Evolutionary conservation across 371 early-diverging fungal species (phyloP).

Genomic region (Parasitella parasitica): DNA sequence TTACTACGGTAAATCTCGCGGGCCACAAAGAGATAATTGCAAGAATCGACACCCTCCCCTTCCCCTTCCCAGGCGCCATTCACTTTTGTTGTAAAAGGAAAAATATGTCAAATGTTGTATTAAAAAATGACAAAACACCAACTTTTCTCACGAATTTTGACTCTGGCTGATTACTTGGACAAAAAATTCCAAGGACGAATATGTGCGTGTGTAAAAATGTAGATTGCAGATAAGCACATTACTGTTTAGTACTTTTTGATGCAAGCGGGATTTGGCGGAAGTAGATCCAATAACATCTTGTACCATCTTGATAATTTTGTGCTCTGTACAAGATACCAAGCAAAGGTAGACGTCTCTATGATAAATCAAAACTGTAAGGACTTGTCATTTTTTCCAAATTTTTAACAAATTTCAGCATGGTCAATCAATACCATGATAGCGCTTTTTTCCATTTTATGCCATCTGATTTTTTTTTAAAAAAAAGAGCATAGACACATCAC

Average conservation of each 20-base stretch:
- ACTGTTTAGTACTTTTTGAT: neutral
- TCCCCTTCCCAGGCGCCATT: neutral
- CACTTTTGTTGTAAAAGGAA: neutral
- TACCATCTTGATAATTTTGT: no score
- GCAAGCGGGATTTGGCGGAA: neutral
- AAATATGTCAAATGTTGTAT: neutral
- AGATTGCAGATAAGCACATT: neutral
- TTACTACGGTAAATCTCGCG: neutral
- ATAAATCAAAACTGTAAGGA: no score
- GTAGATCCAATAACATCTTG: neutral
- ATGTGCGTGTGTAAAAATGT: neutral
- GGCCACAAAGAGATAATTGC: neutral
- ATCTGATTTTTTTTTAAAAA: no score
- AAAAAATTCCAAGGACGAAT: no score
- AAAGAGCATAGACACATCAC: no score
- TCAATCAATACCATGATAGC: no score
- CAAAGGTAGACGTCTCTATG: neutral
- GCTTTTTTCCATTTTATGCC: no score
- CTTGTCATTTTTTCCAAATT: no score
- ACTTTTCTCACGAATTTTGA: neutral
- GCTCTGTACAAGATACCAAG: no score
- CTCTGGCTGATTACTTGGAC: no score
- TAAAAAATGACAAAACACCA: neutral
- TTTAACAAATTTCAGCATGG: no score
- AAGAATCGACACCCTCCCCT: neutral